A percentile compares a stretch with the other conserved stretches of the same genome.
Conservation (phyloP, 2,329 filamentous ascomycete genomes). For the Verticillium albo-atrum region DNA sequence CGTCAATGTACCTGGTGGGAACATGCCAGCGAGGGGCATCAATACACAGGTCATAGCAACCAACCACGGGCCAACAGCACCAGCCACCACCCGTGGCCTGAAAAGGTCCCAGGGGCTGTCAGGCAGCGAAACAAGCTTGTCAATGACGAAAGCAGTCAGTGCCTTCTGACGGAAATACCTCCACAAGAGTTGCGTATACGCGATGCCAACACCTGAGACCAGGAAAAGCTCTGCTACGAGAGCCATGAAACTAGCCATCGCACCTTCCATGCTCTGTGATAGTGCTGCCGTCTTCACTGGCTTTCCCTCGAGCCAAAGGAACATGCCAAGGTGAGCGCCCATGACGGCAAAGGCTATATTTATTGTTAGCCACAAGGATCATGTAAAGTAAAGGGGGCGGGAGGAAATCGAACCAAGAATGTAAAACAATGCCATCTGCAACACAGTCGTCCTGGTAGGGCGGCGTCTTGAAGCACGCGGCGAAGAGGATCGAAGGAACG, state of each 20-base stretch:
- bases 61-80: not conserved
- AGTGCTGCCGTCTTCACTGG: not conserved
- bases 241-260: constrained; percentile 77
- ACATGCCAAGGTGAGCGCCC: constrained; percentile 1
- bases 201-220: constrained; percentile 1
- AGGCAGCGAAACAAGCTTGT: constrained; percentile 1
- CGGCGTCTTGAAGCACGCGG: constrained; percentile 17
- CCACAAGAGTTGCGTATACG: constrained; percentile 4
- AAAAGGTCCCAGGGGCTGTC: constrained; percentile 2
- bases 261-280: constrained; percentile 42
- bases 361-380: not conserved
- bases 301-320: not conserved
- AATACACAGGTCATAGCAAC: not conserved
- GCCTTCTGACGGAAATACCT: not conserved
- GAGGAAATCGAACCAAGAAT: not conserved
- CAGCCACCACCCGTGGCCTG: not conserved
- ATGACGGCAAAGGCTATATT: not conserved
- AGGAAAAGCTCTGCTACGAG: constrained; percentile 74
- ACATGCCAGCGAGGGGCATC: constrained; percentile 2
- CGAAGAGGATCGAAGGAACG: not conserved
- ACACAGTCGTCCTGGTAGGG: not conserved
- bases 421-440: not conserved
- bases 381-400: not conserved
- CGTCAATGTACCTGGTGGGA: constrained; percentile 2
- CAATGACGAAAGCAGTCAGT: not conserved